Conservation (phyloP, 208 protist species). For the Leishmania tropica region DNA sequence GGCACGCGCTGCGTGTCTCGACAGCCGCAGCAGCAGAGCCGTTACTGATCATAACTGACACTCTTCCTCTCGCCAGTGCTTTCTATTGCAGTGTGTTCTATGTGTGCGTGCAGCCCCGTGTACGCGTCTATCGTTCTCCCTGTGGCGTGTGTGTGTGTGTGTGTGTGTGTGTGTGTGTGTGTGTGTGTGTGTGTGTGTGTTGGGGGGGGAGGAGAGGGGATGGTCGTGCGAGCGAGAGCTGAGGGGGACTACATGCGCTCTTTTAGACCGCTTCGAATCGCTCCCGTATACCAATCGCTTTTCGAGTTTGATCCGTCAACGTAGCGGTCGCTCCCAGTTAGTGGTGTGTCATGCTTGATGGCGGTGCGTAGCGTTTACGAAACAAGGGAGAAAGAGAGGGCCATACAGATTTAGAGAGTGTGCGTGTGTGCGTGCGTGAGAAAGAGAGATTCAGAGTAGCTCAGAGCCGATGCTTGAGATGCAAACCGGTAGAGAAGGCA, state of each 20-base stretch:
- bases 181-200: neutral
- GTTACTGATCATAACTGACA: neutral
- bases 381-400: neutral
- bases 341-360: neutral
- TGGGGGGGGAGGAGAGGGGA: neutral
- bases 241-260: neutral
- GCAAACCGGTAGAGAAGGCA: neutral
- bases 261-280: neutral
- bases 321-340: neutral
- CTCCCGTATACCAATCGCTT: neutral
- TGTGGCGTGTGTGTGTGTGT: neutral
- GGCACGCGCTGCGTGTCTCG: conserved; percentile 49
- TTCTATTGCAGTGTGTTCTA: neutral
- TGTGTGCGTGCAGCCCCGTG: neutral
- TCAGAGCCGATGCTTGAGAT: neutral
- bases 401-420: neutral
- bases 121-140: neutral
- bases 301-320: neutral
- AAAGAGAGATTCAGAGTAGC: neutral
- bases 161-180: neutral
- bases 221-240: neutral
- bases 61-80: neutral
- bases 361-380: neutral
- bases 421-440: neutral
- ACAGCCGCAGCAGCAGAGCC: neutral